Evolutionary conservation across 208 protist genomes (phyloP), one percentile per base, ranked within the genome.

Genomic region (Balamuthia mandrillaris): DNA sequence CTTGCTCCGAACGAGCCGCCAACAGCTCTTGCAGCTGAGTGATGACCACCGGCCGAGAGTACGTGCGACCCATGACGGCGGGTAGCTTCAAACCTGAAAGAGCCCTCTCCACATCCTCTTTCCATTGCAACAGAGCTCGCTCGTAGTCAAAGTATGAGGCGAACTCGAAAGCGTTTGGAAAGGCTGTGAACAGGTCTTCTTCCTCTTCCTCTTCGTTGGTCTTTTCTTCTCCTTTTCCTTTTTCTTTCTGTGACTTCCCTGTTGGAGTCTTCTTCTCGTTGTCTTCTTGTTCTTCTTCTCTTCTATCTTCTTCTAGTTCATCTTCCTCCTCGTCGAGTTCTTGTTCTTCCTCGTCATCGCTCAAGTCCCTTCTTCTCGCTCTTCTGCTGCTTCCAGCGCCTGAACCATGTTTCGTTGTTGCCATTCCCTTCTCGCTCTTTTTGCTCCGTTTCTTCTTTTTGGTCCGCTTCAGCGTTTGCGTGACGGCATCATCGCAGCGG

Each of bases 131-230:
- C 2, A 83, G 58, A 18, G 75, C 75, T 33, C 49, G 75, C 37
- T 83, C 75, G 58, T 68, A 83, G n/a, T 68, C 75, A 33, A 54
- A 83, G 54, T 54, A 83, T 6, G 39, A 52, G 35, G 61, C 75
- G 39, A 56, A 83, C 12, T 68, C 75, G 10, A 6, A 49, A 2
- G 75, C 41, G 16, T 68, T 49, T 3, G 75, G 75, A 47, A 68
- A 83, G 21, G 52, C 49, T 56, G n/a, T 56, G 49, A 24, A 56
- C 49, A 24, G 49, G 49, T n/a, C n/a, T 56, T 56, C 49, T 24
- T 56, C 49, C n/a, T 56, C n/a, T 18, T 56, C n/a, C 49, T n/a
- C n/a, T 56, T 56, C n/a, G 18, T 56, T 56, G 18, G n/a, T n/a
- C n/a, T 56, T n/a, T 56, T 56, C 49, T 24, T 18, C 49, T 56